Evolutionary conservation across 208 protist genomes (phyloP), one percentile per base, ranked within the genome.

Genomic region (Trypanosoma cruzi): DNA sequence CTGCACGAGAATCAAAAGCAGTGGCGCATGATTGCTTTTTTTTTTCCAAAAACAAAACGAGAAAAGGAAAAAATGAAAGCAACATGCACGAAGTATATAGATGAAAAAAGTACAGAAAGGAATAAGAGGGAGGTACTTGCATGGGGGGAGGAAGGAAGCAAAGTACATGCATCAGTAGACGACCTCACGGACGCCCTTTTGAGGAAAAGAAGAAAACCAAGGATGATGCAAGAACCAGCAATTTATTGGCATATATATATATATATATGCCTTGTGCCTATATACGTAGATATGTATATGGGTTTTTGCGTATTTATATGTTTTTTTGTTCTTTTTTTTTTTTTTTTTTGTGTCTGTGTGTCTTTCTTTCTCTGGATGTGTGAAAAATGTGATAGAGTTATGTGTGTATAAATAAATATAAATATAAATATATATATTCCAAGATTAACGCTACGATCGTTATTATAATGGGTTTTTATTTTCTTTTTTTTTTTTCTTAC

Each of bases 401-500:
- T n/a, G n/a, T n/a, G n/a, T n/a, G n/a, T n/a, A n/a, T n/a, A n/a
- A n/a, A n/a, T n/a, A n/a, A n/a, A n/a, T n/a, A n/a, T n/a, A n/a
- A n/a, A n/a, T n/a, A n/a, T n/a, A n/a, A n/a, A n/a, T n/a, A n/a
- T n/a, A n/a, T n/a, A n/a, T n/a, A n/a, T n/a, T n/a, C n/a, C n/a
- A n/a, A n/a, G n/a, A n/a, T n/a, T n/a, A n/a, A n/a, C n/a, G n/a
- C n/a, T 58, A 26, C 13, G 13, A 56, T 34, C 20, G 62, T 56
- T 42, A 13, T 71, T 48, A 40, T 22, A 7, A n/a, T n/a, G n/a
- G n/a, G n/a, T 18, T 65, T 72, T 60, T 64, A 16, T 36, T 60
- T 65, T 24, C 46, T 54, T 56, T 56, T 8, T 46, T 67, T 67
- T 37, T 57, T 57, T 31, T n/a, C 28, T 1, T 2, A 16, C 14